A percentile compares a stretch with the other conserved stretches of the same genome.
phyloP scores from a whole-genome alignment of 2,329 filamentous ascomycete genomes.

The Penicillium sp. region DNA sequence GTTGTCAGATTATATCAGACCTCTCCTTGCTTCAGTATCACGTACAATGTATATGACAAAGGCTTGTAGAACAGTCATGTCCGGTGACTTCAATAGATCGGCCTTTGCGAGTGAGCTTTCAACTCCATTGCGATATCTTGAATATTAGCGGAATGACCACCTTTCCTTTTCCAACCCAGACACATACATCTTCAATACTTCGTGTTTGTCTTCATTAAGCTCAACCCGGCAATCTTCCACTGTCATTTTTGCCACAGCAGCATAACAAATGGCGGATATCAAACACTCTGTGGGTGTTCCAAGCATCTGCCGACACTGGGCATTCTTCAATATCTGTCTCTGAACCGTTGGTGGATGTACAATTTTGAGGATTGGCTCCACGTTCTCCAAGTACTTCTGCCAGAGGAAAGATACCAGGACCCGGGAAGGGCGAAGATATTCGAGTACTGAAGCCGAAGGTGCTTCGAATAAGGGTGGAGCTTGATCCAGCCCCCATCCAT shows the following conservation, averaged over 20 bases:
- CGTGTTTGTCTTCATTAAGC: slow-evolving; percentile 10
- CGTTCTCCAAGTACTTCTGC: slow-evolving; percentile 28
- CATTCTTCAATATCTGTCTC: slow-evolving; percentile 42
- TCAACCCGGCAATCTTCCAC: neutral
- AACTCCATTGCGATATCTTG: slow-evolving; percentile 14
- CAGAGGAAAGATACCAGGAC: slow-evolving; percentile 13
- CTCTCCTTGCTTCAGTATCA: neutral
- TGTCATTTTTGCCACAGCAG: slow-evolving; percentile 7
- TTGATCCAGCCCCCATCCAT: neutral
- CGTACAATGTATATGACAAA: slow-evolving; percentile 22
- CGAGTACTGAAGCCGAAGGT: neutral
- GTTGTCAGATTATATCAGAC: neutral
- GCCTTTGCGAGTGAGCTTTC: slow-evolving; percentile 14
- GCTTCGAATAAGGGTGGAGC: neutral
- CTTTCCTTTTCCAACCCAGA: neutral
- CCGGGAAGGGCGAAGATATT: slow-evolving; percentile 1
- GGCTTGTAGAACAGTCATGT: slow-evolving; percentile 21
- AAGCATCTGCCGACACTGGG: neutral
- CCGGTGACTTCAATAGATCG: slow-evolving; percentile 8
- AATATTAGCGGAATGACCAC: neutral
- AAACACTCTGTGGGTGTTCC: slow-evolving; percentile 8
- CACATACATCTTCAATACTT: slow-evolving; percentile 13
- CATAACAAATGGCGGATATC: slow-evolving; percentile 21
- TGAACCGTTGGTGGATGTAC: slow-evolving; percentile 54
- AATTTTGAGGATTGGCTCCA: slow-evolving; percentile 57